Percentiles rank a stretch among this genome's conserved stretches.
Evolutionary conservation across 139 green algal species (phyloP).

Genomic region (Desmodesmus armatus): DNA sequence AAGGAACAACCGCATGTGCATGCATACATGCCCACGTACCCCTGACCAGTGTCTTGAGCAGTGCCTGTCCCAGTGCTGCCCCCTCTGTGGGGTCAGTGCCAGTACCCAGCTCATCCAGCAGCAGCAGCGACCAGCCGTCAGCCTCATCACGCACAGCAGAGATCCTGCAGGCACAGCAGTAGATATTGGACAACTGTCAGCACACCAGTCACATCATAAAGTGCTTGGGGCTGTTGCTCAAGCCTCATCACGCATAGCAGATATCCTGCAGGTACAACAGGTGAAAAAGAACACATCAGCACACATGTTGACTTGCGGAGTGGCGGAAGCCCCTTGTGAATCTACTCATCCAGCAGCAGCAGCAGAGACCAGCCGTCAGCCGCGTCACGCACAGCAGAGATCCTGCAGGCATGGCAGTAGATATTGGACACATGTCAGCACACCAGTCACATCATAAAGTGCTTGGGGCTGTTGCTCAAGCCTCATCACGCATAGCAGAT

Average conservation of each 20-base stretch:
- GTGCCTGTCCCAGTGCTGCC: constrained; percentile 86
- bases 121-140: constrained; percentile 82
- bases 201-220: not conserved
- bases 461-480: not conserved
- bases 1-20: too few relatives aligned
- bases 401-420: constrained; percentile 33
- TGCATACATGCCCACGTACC: not conserved
- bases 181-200: not conserved
- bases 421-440: not conserved
- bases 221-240: not conserved
- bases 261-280: not conserved
- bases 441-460: not conserved
- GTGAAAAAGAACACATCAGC: not conserved
- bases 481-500: not conserved
- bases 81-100: constrained; percentile 96
- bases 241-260: not conserved
- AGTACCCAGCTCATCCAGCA: constrained; percentile 97
- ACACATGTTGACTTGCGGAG: too few relatives aligned
- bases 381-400: constrained; percentile 73
- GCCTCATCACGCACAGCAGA: constrained; percentile 76
- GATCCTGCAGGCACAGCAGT: constrained; percentile 40
- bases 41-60: constrained; percentile 71
- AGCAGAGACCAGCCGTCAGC: constrained; percentile 83
- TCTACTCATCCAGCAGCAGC: too few relatives aligned
- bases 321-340: too few relatives aligned